Base-by-base conservation (phyloP, 257 asterid genomes). In the Solanum megistacrolobum region DNA sequence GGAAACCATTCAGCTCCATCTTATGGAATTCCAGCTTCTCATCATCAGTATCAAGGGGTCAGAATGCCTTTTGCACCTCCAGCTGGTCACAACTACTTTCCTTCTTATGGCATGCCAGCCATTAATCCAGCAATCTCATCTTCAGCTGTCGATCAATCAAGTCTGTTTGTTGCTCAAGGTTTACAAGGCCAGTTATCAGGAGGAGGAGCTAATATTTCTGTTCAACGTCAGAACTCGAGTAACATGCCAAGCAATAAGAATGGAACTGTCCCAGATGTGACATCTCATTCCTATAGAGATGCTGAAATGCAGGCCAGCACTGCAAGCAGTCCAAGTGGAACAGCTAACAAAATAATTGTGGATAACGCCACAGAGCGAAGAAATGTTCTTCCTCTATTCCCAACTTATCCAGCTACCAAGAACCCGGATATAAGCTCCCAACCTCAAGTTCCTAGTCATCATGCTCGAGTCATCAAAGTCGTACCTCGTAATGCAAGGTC, bases 401-500 rank as follows among this genome's bases (percentile, higher is more conserved):
- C 96, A 13, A 88, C 90, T 2, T 74, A 93, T 84, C 94, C 94
- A 2, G 87, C 88, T 41, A 48, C 8, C 1, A 73, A 85, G 48
- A 65, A 89, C 88, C 85, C 89, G 7, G 68, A 66, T 18, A 58
- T 86, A 29, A 74, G 23, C 76, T 52, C 91, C 32, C 88, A 83
- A 39, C 83, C 48, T 86, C 71, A 25, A 6, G 88, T 36, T 58
- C 87, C 89, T 5, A 90, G 79, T 68, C 87, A 87, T 20, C 87
- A 91, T 7, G 46, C 88, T 18, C 90, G 87, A 86, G 98, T 94
- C 75, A 94, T 96, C 89, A 93, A 88, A 89, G 99, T 95, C 3
- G 96, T 96, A 29, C 98, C 99, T 11, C 98, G 87, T 68, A 95
- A 95, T 83, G 94, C 96, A 11, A 43, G 91, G 34, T 92, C 94